These are phyloP conservation scores for Neocucurbitaria cava DNA, from an alignment of 2,329 filamentous ascomycete genomes.

Conservation along the genomic window DNA sequence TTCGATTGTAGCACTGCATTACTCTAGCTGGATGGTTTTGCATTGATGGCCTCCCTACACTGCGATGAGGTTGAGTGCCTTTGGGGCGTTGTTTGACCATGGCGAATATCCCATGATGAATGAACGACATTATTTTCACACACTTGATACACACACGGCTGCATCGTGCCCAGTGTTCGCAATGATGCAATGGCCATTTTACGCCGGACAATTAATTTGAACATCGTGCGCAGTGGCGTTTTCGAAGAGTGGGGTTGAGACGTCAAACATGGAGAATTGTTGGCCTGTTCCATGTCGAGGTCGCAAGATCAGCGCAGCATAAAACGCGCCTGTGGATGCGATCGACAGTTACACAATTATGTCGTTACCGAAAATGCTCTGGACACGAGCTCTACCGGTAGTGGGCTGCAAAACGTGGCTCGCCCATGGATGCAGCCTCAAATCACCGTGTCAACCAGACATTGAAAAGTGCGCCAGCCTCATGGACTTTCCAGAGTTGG, in stretches of 20 bases:
- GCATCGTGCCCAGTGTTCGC: not conserved
- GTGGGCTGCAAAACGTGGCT: not conserved
- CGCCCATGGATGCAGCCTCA: not conserved
- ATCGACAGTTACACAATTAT: not conserved
- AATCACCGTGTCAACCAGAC: not conserved
- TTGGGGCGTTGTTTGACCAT: slow-evolving; percentile 10
- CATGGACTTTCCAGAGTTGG: not conserved
- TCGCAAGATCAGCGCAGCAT: not conserved
- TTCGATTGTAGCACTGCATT: slow-evolving; percentile 11
- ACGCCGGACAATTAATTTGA: not conserved
- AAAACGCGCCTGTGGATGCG: not conserved
- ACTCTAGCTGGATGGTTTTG: slow-evolving; percentile 3
- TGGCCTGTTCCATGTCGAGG: not conserved
- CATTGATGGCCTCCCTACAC: slow-evolving; percentile 20
- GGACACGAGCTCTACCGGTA: not conserved
- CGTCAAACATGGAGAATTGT: not conserved
- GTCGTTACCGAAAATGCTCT: not conserved
- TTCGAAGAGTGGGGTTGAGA: too few species aligned
- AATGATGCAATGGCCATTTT: not conserved
- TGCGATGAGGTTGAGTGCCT: slow-evolving; percentile 16
- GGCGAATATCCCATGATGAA: slow-evolving; percentile 1
- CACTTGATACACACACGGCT: too few species aligned
- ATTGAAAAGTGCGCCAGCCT: not conserved
- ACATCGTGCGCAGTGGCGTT: not conserved
- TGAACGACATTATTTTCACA: not conserved